A percentile compares a stretch with the other conserved stretches of the same genome.
phyloP scores from a whole-genome alignment of 495 filamentous ascomycete genomes.

The Hypoxylon perforatum region DNA sequence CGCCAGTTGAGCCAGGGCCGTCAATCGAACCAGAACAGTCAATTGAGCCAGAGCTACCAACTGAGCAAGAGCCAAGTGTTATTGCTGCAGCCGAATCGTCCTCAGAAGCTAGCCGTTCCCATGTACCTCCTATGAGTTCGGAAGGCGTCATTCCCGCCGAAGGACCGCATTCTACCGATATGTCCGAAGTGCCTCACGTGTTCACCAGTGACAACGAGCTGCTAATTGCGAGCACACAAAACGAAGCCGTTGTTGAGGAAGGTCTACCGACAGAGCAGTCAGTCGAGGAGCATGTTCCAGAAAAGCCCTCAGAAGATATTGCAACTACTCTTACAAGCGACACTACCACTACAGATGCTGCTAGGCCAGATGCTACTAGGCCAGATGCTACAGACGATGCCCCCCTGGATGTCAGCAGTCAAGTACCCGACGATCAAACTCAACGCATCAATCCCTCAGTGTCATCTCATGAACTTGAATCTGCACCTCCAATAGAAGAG shows the following conservation, averaged over 20 bases:
- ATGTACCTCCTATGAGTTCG: background rate
- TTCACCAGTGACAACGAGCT: slow-evolving; percentile 5
- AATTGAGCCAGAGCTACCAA: slow-evolving; percentile 7
- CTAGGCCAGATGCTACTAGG: slow-evolving; percentile 3
- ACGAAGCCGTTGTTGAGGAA: slow-evolving; percentile 6
- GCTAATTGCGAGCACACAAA: background rate
- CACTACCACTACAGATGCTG: background rate
- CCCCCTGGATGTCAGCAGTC: slow-evolving; percentile 1
- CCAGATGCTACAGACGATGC: background rate
- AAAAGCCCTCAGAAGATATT: slow-evolving; percentile 1
- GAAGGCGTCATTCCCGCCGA: slow-evolving; percentile 6
- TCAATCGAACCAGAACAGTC: slow-evolving; percentile 5
- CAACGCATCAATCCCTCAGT: background rate
- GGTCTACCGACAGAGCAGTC: background rate
- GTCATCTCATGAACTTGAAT: slow-evolving; percentile 4
- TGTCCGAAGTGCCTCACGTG: slow-evolving; percentile 1
- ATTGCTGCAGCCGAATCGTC: background rate
- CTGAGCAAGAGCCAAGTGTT: slow-evolving; percentile 14
- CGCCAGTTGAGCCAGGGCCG: slow-evolving; percentile 13
- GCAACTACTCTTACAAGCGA: background rate
- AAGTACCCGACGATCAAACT: slow-evolving; percentile 3
- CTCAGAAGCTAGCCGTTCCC: background rate
- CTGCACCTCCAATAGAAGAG: slow-evolving; percentile 3
- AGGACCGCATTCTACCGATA: background rate
- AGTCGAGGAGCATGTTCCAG: slow-evolving; percentile 4